Base-by-base conservation (phyloP, 306 rosid species). In the Begonia loranthoides region DNA sequence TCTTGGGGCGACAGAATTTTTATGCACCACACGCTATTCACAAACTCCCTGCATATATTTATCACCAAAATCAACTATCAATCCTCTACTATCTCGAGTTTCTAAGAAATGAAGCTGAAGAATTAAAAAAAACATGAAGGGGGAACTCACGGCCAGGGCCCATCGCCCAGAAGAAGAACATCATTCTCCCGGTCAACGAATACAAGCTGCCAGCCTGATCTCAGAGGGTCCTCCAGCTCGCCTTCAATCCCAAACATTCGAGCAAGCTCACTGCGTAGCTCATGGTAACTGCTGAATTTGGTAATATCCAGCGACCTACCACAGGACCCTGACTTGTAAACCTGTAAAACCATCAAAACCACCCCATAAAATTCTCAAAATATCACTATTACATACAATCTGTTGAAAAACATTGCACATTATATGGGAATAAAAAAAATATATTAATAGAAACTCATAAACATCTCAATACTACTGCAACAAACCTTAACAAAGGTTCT, bases 171-270 rank as follows among this genome's bases (percentile, higher is more conserved):
- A 67, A 87, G 94, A 78, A 83, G 94, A 68, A 83, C 79, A 44
- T 87, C 94, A 60, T 78, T 87, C 89, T 83, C 94, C 74, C 85
- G 81, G 80, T 83, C 96, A 57, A 87, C 92, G 50, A 87, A 83
- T 76, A 87, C 94, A 87, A 87, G 96, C 96, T 87, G 94, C 96
- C 96, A 87, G 96, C 96, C 94, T 87, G 96, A 87, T 87, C 96
- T 87, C 65, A 77, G 68, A 61, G 90, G 94, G 76, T 80, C 94
- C 76, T 87, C 96, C 77, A 87, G 63, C 66, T 83, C 82, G 53
- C 90, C 82, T 73, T 80, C 84, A 71, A 82, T 87, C 58, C 82
- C 73, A 67, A 87, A 87, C 96, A 83, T 71, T 9, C 68, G 82
- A 75, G 96, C 94, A 47, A 87, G 82, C 79, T 80, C 96, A 4